Percentiles rank a stretch among this genome's conserved stretches.
Conservation (phyloP, 2,329 filamentous ascomycete genomes). For the Exserohilum turcica region DNA sequence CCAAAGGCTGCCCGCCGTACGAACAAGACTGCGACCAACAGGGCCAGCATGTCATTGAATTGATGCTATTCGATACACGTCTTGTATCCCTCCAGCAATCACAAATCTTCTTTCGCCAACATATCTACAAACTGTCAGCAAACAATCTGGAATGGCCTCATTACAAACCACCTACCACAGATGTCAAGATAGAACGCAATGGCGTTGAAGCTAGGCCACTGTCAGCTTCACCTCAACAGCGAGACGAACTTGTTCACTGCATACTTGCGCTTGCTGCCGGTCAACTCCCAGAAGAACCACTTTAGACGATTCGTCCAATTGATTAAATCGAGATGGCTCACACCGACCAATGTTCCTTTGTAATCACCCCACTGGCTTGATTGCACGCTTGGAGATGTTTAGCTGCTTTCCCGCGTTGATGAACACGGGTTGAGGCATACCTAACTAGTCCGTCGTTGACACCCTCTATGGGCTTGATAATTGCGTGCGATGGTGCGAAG, state of each 20-base stretch:
- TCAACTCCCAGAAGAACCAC: constrained; percentile 62
- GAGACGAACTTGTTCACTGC: neutral
- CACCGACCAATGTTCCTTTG: constrained; percentile 66
- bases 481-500: constrained; percentile 61
- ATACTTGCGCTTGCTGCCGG: constrained; percentile 60
- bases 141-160: neutral
- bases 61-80: neutral
- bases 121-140: constrained; percentile 35
- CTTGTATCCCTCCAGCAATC: constrained; percentile 4
- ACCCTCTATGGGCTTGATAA: constrained; percentile 61
- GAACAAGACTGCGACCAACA: neutral
- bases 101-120: constrained; percentile 47
- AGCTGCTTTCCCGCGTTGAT: neutral
- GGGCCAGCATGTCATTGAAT: neutral
- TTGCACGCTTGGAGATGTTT: constrained; percentile 50
- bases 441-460: constrained; percentile 69
- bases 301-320: constrained; percentile 69
- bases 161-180: constrained; percentile 55
- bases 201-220: constrained; percentile 64
- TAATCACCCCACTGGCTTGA: constrained; percentile 67
- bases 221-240: constrained; percentile 11
- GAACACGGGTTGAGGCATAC: constrained; percentile 16
- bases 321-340: constrained; percentile 68
- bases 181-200: constrained; percentile 68
- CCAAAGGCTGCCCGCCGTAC: neutral